Evolutionary conservation across 1,139 yeast genomes (phyloP), one percentile per base, ranked within the genome.

Genomic region (Scheffersomyces illinoinensis): DNA sequence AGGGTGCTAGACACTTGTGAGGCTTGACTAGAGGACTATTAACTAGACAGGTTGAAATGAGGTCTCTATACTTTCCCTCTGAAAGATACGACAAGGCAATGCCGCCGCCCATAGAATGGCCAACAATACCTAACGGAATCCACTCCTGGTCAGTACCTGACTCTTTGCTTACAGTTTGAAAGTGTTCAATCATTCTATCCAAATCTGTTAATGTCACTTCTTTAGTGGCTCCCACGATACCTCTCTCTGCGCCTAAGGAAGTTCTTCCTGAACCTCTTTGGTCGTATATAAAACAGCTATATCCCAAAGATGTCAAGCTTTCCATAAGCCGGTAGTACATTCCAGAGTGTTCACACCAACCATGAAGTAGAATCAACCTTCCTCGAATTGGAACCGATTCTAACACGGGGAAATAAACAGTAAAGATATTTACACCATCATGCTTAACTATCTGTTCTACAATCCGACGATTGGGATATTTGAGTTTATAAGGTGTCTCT

Each of bases 81-180:
- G 64, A 54, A 56, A 65, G 63, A 58, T 70, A 70, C 26, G 63
- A 63, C 21, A 70, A 59, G 1, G 66, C 67, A 4, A 70, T 61
- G 1, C 69, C 69, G 1, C 72, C 73, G 1, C 73, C 73, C 59
- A 70, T 69, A 47, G 70, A 68, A 56, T 70, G 72, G 2, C 69
- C 72, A 7, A 68, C 54, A 24, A 70, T 55, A 52, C 51, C 51
- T 5, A 48, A 17, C 10, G 43, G 43, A 2, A 33, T 10, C 12
- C 3, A 5, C 12, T 33, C 43, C 43, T 10, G 33, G 10, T 8
- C 10, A 8, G 10, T 24, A 2, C 17, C 43, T 8, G 43, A 33
- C 17, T 33, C 43, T 12, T 33, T 12, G 14, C 17, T 12, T 10
- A 33, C 43, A 33, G 17, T 54, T 24, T 58, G 55, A 49, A 62